These are phyloP conservation scores for Boletus barrowsii DNA, from an alignment of 768 basidiomycete genomes.

Conservation along the genomic window DNA sequence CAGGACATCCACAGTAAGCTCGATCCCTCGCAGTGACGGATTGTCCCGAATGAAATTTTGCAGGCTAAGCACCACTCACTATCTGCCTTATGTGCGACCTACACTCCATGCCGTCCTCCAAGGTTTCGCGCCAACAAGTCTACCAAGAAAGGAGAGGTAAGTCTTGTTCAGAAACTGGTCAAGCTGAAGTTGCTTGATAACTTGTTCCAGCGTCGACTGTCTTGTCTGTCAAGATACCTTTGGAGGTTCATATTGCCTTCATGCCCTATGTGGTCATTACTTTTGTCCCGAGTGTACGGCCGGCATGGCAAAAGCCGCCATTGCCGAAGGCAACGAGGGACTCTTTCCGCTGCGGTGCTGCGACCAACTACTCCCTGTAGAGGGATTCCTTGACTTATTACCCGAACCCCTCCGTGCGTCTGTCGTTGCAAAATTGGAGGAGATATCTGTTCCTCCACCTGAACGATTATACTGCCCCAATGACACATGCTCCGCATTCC, in stretches of 20 bases:
- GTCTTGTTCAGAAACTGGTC: background rate
- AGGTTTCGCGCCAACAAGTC: background rate
- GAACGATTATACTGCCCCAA: background rate
- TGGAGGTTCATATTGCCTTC: background rate
- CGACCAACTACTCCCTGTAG: background rate
- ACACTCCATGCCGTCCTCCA: too few relatives aligned
- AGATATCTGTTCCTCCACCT: background rate
- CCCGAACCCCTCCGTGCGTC: background rate
- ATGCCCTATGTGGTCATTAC: background rate
- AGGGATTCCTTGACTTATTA: background rate
- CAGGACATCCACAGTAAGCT: too few relatives aligned
- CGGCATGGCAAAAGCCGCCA: background rate
- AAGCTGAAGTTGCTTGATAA: background rate
- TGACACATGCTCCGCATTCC: background rate
- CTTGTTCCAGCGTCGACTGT: background rate
- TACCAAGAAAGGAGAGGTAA: background rate
- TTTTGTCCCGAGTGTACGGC: background rate
- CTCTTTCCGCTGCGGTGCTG: background rate
- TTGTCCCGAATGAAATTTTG: too few relatives aligned
- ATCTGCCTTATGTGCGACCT: too few relatives aligned
- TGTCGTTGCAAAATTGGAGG: background rate
- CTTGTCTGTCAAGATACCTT: background rate
- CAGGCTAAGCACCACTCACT: too few relatives aligned
- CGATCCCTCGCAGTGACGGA: too few relatives aligned
- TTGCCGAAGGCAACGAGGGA: background rate